Percentiles rank a stretch among this genome's conserved stretches.
These are phyloP conservation scores for Arthrobotrys sinensis DNA, from an alignment of 2,329 filamentous ascomycete genomes.

Conservation along the genomic window DNA sequence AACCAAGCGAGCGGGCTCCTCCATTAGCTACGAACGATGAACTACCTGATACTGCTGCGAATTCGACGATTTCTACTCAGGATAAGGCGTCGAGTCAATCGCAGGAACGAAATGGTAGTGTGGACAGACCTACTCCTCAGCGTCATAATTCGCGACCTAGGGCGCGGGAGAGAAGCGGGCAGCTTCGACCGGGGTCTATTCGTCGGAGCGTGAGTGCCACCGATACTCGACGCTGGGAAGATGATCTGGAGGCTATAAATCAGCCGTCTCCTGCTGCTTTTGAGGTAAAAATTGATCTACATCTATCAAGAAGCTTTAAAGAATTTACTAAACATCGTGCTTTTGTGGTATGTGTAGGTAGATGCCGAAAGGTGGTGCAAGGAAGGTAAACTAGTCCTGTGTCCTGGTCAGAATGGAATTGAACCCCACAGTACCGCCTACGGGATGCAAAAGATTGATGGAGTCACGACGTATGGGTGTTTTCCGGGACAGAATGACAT, in stretches of 20 bases:
- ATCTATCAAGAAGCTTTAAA: too few species aligned
- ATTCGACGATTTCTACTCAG: constrained; percentile 14
- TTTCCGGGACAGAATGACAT: constrained; percentile 2
- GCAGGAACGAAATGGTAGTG: constrained; percentile 1
- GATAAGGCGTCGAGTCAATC: constrained; percentile 7
- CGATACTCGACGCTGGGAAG: background rate
- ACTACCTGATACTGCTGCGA: constrained; percentile 37
- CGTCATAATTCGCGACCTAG: background rate
- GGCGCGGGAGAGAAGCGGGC: background rate
- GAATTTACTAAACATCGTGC: too few species aligned
- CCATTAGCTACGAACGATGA: constrained; percentile 1
- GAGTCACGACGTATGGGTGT: constrained; percentile 19
- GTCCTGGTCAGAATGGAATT: constrained; percentile 3
- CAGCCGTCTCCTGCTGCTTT: background rate
- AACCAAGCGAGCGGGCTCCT: background rate
- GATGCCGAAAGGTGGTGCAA: constrained; percentile 15
- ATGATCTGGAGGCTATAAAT: background rate
- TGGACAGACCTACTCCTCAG: background rate
- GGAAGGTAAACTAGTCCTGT: background rate
- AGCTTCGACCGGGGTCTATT: background rate
- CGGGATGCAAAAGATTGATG: constrained; percentile 1
- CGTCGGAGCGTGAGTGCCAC: background rate
- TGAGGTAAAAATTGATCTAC: background rate
- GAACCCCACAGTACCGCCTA: constrained; percentile 18
- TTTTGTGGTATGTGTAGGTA: constrained; percentile 1